Base-by-base conservation (phyloP, 108 stramenopile species). In the Cyclotella atomus region DNA sequence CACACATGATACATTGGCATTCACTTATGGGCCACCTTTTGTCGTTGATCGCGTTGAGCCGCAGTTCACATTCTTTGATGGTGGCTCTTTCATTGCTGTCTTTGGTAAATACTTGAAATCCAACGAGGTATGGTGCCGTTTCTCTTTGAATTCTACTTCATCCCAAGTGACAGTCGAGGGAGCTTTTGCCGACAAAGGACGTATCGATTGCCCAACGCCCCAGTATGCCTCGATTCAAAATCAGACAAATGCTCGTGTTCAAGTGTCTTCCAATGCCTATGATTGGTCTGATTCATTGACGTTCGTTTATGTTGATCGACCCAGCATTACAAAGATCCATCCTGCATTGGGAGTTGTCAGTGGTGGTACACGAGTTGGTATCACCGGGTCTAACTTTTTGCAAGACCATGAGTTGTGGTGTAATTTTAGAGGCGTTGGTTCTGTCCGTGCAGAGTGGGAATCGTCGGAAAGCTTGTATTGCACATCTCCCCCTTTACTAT, bases 351-450 rank as follows among this genome's bases (percentile, higher is more conserved):
- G 83, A 8, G 21, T 70, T 9, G 49, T 76, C 10, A 67, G 50
- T 47, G 83, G 83, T 2, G 79, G 83, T 35, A 80, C 79, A 3
- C 32, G 34, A 8, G 30, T 84, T 17, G 66, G 20, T 2, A 41
- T 84, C 49, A 19, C 25, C 27, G 83, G 83, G 16, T 45, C 75
- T 4, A 60, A 76, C 65, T 84, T 81, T 55, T 19, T 76, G 0
- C 50, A 80, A 69, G 71, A 56, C 35, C 55, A 70, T 52, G 66
- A 76, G 35, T 59, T 84, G 34, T 70, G 67, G 75, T 84, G 83
- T 53, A 50, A 57, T 32, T 84, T 83, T 61, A 77, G 74, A 12
- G 41, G 20, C 32, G 50, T 49, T 3, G 73, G 62, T 32, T 75
- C 77, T 19, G 46, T 66, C 3, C 73, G 34, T 17, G 67, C 74